These are phyloP conservation scores for Coprinopsis cinerea DNA, from an alignment of 768 basidiomycete species.

Conservation along the genomic window DNA sequence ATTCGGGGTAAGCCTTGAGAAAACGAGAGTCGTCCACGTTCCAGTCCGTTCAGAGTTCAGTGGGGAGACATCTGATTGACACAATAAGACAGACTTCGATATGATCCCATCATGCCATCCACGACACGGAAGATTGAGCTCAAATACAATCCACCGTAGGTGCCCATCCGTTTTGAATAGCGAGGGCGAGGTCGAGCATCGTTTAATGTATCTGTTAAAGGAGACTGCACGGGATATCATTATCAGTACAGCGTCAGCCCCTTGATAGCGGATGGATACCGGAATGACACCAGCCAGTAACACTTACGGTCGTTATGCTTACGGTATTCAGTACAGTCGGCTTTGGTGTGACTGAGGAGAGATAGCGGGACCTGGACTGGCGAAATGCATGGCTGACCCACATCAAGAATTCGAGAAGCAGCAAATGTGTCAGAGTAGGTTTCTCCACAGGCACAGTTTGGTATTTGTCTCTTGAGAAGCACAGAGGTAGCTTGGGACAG, in stretches of 20 bases:
- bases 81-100: background rate
- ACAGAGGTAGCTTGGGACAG: background rate
- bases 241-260: constrained; percentile 8
- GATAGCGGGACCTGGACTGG: background rate
- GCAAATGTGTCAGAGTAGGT: background rate
- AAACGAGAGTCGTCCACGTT: background rate
- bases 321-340: background rate
- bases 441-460: constrained; percentile 7
- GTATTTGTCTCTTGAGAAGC: background rate
- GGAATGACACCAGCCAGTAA: constrained; percentile 15
- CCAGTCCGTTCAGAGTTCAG: background rate
- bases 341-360: background rate
- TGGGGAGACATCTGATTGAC: constrained; percentile 10
- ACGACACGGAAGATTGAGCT: background rate
- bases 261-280: constrained; percentile 20
- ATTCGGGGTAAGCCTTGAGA: constrained; percentile 2
- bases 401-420: constrained; percentile 5
- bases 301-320: constrained; percentile 5
- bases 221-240: constrained; percentile 6
- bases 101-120: constrained; percentile 8
- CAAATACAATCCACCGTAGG: background rate
- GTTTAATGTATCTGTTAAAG: constrained; percentile 9
- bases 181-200: background rate
- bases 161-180: background rate
- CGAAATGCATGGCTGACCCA: background rate